These are phyloP conservation scores for Incumbomyces delicatus DNA, from an alignment of 2,329 filamentous ascomycete genomes.

Conservation along the genomic window DNA sequence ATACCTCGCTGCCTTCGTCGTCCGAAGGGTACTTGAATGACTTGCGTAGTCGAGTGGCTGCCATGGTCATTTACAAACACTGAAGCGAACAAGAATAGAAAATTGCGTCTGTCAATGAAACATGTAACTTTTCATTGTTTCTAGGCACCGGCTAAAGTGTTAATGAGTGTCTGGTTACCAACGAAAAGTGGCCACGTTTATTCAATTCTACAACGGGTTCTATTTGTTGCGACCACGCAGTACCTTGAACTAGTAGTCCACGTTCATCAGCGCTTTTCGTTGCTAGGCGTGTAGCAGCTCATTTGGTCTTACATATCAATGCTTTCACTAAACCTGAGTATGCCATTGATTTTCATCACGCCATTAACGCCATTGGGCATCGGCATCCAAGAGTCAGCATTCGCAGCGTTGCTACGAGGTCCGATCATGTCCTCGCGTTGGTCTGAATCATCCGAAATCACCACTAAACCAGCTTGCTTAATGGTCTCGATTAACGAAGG, in stretches of 20 bases:
- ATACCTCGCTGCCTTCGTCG: constrained; percentile 10
- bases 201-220: too few species aligned
- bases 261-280: not conserved
- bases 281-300: not conserved
- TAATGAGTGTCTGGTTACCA: too few species aligned
- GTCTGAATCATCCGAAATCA: constrained; percentile 77
- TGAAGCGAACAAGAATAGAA: too few species aligned
- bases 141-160: too few species aligned
- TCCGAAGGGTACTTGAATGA: constrained; percentile 20
- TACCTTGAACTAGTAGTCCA: too few species aligned
- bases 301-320: constrained; percentile 54
- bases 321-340: constrained; percentile 85
- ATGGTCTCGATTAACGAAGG: constrained; percentile 86
- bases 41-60: constrained; percentile 15
- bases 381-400: constrained; percentile 41
- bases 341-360: constrained; percentile 71
- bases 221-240: too few species aligned
- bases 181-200: too few species aligned
- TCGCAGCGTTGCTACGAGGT: constrained; percentile 23
- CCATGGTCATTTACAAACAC: not conserved
- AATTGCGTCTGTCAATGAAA: too few species aligned
- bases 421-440: constrained; percentile 30
- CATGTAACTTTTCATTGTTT: too few species aligned
- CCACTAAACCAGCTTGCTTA: constrained; percentile 83
- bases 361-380: constrained; percentile 80